phyloP scores from a whole-genome alignment of 352 stramenopile species.

The Phytophthora cactorum region DNA sequence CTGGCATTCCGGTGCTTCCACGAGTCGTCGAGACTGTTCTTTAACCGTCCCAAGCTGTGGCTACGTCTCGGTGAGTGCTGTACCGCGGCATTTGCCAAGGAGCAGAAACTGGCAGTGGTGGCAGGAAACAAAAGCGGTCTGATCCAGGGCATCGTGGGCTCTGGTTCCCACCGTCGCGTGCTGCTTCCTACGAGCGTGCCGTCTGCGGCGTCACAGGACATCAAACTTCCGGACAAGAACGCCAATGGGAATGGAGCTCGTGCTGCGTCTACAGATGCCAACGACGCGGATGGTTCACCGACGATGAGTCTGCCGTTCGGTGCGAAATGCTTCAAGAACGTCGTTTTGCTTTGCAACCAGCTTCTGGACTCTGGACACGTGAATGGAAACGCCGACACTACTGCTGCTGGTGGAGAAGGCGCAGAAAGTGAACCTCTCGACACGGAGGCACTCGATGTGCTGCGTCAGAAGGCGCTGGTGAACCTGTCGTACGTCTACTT shows the following conservation, averaged over 20 bases:
- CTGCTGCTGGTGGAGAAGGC: conserved; percentile 12
- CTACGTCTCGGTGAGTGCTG: conserved; percentile 93
- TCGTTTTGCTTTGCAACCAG: conserved; percentile 83
- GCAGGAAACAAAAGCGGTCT: conserved; percentile 84
- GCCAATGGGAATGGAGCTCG: conserved; percentile 47
- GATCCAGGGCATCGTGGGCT: conserved; percentile 81
- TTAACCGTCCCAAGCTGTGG: conserved; percentile 93
- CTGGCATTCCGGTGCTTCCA: conserved; percentile 92
- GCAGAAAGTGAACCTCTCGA: conserved; percentile 45
- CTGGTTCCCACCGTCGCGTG: conserved; percentile 82
- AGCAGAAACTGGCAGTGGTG: conserved; percentile 59
- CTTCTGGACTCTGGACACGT: conserved; percentile 52
- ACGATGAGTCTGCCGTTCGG: conserved; percentile 89
- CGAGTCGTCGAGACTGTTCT: conserved; percentile 87
- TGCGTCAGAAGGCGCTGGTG: conserved; percentile 87
- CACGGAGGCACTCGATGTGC: conserved; percentile 61
- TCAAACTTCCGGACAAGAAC: conserved; percentile 71
- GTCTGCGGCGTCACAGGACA: conserved; percentile 62
- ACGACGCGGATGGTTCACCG: conserved; percentile 48
- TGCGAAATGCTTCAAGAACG: conserved; percentile 91
- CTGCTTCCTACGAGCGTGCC: conserved; percentile 77
- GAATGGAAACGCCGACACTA: conserved; percentile 39
- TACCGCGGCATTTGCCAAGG: conserved; percentile 82
- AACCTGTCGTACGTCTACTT: conserved; percentile 92
- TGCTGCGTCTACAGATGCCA: conserved; percentile 30